Percentiles rank a stretch among this genome's conserved stretches.
Conservation (phyloP, 176 grass and related monocot species). For the Avena eriantha region DNA sequence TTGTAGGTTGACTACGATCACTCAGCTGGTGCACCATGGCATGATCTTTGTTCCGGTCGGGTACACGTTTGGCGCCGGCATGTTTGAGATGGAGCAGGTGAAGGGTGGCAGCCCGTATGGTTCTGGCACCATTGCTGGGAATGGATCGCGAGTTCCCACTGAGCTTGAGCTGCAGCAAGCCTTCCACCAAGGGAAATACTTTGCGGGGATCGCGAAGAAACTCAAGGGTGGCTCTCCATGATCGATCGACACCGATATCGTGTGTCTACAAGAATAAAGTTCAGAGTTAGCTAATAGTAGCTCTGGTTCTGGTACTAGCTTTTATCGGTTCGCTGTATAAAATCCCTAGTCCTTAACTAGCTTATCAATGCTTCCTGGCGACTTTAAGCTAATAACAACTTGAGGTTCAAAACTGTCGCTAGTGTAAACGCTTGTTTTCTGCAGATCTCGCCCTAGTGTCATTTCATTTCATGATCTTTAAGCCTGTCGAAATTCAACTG, state of each 20-base stretch:
- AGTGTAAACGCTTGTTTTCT: background rate
- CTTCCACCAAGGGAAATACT: constrained; percentile 81
- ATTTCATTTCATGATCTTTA: background rate
- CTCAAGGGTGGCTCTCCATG: constrained; percentile 55
- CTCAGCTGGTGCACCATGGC: constrained; percentile 77
- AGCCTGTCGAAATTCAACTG: background rate
- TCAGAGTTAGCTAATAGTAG: background rate
- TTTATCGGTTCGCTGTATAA: background rate
- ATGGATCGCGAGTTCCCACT: constrained; percentile 65
- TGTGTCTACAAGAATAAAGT: background rate
- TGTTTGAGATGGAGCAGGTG: constrained; percentile 72
- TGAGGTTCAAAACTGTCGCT: background rate
- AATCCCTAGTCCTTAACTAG: background rate
- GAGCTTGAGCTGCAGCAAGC: constrained; percentile 75
- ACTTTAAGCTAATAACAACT: background rate
- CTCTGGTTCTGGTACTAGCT: background rate
- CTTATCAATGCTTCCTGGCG: background rate
- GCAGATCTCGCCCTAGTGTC: too few species aligned
- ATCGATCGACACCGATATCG: background rate
- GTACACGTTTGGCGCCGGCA: constrained; percentile 77
- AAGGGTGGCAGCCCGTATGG: constrained; percentile 81
- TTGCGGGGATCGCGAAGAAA: constrained; percentile 75
- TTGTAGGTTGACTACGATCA: constrained; percentile 69
- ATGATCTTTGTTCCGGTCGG: constrained; percentile 84
- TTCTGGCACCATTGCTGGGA: constrained; percentile 65